A percentile compares a stretch with the other conserved stretches of the same genome.
These are phyloP conservation scores for Yarrowia sp. DNA, from an alignment of 805 yeast genomes.

Conservation along the genomic window DNA sequence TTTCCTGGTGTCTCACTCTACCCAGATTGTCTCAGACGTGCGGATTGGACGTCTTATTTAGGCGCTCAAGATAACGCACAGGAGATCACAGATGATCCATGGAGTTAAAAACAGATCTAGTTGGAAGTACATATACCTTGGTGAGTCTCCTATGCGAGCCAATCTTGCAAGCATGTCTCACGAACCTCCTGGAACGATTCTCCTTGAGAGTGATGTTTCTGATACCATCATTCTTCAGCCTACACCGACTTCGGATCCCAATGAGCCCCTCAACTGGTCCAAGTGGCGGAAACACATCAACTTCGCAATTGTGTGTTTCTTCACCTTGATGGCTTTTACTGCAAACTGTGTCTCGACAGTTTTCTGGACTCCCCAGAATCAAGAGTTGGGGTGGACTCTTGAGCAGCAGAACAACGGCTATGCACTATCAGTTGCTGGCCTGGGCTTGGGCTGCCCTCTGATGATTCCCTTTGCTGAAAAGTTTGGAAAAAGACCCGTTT, in stretches of 20 bases:
- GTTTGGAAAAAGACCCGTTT: conserved; percentile 29
- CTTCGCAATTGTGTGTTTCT: conserved; percentile 25
- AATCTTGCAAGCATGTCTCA: neutral
- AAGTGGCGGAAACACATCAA: conserved; percentile 5
- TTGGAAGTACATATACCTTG: neutral
- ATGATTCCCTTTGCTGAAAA: conserved; percentile 28
- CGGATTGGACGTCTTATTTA: neutral
- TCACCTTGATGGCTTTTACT: conserved; percentile 25
- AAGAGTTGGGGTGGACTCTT: conserved; percentile 26
- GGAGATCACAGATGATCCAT: neutral
- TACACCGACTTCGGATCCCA: conserved; percentile 7
- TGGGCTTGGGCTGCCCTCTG: conserved; percentile 28
- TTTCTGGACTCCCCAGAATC: conserved; percentile 25
- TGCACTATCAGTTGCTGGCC: conserved; percentile 27
- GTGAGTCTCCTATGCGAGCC: neutral
- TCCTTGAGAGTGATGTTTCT: neutral
- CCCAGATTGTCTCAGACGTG: too few relatives aligned
- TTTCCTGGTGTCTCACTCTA: too few relatives aligned
- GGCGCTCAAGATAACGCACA: neutral
- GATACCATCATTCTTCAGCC: neutral
- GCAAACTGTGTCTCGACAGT: conserved; percentile 23
- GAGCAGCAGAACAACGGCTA: conserved; percentile 25
- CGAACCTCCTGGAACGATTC: neutral
- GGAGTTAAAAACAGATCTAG: neutral
- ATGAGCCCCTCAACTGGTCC: conserved; percentile 28